Conservation (phyloP, 768 basidiomycete genomes). For the Sarcodon sp. region DNA sequence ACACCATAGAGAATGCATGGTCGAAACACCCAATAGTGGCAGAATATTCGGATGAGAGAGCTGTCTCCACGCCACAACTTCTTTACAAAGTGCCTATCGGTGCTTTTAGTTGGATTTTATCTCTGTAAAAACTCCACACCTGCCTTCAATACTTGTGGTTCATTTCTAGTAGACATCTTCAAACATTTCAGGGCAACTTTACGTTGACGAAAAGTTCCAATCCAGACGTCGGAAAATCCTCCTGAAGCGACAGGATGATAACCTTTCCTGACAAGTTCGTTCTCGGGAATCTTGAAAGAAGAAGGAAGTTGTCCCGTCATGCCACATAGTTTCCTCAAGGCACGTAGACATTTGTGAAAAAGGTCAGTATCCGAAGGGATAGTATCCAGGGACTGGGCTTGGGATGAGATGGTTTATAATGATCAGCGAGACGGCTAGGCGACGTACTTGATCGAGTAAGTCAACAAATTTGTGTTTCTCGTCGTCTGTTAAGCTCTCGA, state of each 20-base stretch:
- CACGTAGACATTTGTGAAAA: not conserved
- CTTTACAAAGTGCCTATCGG: conserved; percentile 3
- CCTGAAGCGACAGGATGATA: conserved; percentile 1
- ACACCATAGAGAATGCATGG: conserved; percentile 2
- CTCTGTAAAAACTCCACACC: no score
- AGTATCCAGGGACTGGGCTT: no score
- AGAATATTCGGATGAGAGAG: conserved; percentile 7
- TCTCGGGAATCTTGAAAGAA: not conserved
- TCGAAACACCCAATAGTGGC: conserved; percentile 6
- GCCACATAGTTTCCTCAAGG: conserved; percentile 1
- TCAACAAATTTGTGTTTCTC: not conserved
- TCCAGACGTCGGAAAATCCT: conserved; percentile 6
- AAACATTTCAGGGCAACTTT: conserved; percentile 1
- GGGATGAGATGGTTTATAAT: no score
- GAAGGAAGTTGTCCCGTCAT: not conserved
- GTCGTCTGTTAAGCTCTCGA: not conserved
- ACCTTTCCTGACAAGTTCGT: not conserved
- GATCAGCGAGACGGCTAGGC: no score
- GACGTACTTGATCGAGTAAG: not conserved
- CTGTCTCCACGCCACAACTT: conserved; percentile 8
- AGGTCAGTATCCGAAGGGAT: no score
- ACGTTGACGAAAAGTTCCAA: not conserved
- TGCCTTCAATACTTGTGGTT: conserved; percentile 1
- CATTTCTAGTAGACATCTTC: not conserved
- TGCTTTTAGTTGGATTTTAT: not conserved